Percentiles rank a stretch among this genome's conserved stretches.
Evolutionary conservation across 2,329 filamentous ascomycete genomes (phyloP).

Genomic region (Westerdykella aurantiaca): DNA sequence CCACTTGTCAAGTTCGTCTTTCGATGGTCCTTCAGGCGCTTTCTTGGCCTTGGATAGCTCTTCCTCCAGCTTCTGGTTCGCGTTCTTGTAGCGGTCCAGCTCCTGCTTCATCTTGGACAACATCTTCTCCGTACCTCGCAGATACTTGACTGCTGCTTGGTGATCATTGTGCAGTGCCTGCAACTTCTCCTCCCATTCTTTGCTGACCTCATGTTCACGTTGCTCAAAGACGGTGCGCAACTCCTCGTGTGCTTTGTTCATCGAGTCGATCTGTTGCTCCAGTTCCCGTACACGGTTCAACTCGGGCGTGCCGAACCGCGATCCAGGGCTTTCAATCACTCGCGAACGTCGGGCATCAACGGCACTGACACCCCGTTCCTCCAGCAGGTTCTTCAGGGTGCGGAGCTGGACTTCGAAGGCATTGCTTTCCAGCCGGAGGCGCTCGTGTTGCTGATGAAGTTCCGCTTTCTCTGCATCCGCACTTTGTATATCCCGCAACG

Average conservation of each 20-base stretch:
- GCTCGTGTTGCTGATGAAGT: slow-evolving; percentile 73
- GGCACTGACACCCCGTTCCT: slow-evolving; percentile 79
- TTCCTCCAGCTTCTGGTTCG: slow-evolving; percentile 74
- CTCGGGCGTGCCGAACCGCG: slow-evolving; percentile 71
- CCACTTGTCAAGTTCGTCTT: slow-evolving; percentile 57
- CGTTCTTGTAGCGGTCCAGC: slow-evolving; percentile 81
- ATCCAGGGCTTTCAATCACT: slow-evolving; percentile 66
- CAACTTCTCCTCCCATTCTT: slow-evolving; percentile 85
- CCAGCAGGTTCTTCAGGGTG: slow-evolving; percentile 85
- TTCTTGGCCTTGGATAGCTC: slow-evolving; percentile 61
- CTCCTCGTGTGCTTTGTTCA: slow-evolving; percentile 77
- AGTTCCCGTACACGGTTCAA: slow-evolving; percentile 73
- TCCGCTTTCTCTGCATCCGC: slow-evolving; percentile 76
- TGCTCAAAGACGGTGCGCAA: slow-evolving; percentile 70
- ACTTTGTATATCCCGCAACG: slow-evolving; percentile 76
- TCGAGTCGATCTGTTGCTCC: slow-evolving; percentile 77
- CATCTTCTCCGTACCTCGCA: slow-evolving; percentile 99
- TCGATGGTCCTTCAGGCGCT: slow-evolving; percentile 33
- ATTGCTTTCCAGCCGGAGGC: slow-evolving; percentile 88
- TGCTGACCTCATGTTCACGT: slow-evolving; percentile 81
- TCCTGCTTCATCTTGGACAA: slow-evolving; percentile 97
- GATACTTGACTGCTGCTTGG: slow-evolving; percentile 94
- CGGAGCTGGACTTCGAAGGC: slow-evolving; percentile 87
- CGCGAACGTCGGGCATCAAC: slow-evolving; percentile 66
- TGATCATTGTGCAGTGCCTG: slow-evolving; percentile 95